phyloP scores from a whole-genome alignment of 1,139 yeast genomes.

The Suhomyces panamericanus region DNA sequence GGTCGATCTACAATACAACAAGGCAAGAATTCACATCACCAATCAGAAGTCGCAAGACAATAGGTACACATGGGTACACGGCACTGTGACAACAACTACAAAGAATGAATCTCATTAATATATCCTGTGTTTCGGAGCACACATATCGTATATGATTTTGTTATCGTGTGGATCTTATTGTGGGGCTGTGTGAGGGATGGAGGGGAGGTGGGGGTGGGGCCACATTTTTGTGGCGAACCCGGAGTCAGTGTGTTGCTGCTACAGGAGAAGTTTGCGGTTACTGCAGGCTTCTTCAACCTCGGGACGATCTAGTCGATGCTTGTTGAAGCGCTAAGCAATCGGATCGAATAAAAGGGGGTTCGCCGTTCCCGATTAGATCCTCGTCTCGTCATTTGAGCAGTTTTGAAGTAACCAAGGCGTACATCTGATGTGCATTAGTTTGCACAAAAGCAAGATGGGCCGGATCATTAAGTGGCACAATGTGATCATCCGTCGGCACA shows the following conservation, averaged over 20 bases:
- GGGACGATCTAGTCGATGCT: no score
- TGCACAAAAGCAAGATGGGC: not conserved
- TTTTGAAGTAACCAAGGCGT: not conserved
- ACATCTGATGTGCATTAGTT: not conserved
- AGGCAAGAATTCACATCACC: not conserved
- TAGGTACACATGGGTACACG: not conserved
- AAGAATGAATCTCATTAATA: not conserved
- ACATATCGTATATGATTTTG: slow-evolving; percentile 3
- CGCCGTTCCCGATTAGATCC: no score
- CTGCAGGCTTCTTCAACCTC: not conserved
- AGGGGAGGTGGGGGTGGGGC: slow-evolving; percentile 5
- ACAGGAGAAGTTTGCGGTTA: not conserved
- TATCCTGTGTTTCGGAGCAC: not conserved
- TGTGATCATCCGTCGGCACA: no score
- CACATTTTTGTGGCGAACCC: not conserved
- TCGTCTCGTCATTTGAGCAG: no score
- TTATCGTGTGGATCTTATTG: slow-evolving; percentile 10
- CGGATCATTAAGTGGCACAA: no score
- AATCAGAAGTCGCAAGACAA: not conserved
- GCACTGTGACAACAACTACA: not conserved
- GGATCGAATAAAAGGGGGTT: no score
- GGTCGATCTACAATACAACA: slow-evolving; percentile 4
- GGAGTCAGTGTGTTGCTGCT: not conserved
- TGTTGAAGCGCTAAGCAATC: no score
- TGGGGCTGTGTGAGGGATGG: slow-evolving; percentile 4